phyloP scores from a whole-genome alignment of 176 grass and related monocot genomes.

The Stipa capillata region DNA sequence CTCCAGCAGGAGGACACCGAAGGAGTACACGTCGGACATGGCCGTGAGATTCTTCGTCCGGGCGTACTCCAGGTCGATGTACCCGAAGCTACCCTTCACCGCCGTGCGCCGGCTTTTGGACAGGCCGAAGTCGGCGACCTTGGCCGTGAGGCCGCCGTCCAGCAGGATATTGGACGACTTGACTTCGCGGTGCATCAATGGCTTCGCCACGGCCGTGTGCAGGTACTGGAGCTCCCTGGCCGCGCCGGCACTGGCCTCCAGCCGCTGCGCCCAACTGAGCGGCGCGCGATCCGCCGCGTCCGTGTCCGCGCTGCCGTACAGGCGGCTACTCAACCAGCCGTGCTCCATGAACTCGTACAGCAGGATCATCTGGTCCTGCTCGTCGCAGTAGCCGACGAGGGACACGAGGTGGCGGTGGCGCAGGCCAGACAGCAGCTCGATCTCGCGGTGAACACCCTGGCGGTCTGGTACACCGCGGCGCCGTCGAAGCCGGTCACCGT shows the following conservation, averaged over 20 bases:
- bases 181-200: constrained; percentile 46
- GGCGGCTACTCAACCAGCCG: constrained; percentile 29
- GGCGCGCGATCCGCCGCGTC: too few relatives aligned
- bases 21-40: constrained; percentile 39
- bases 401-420: constrained; percentile 31
- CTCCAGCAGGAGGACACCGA: constrained; percentile 39
- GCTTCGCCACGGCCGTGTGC: constrained; percentile 11
- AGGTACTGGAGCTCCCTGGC: constrained; percentile 30
- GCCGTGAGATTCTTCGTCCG: constrained; percentile 22
- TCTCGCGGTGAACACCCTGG: constrained; percentile 60
- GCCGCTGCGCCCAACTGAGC: constrained; percentile 34
- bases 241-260: constrained; percentile 34
- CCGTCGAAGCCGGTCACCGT: not conserved
- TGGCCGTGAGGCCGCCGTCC: constrained; percentile 10
- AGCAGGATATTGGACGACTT: constrained; percentile 47
- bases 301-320: not conserved
- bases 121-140: constrained; percentile 39
- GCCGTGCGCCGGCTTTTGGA: constrained; percentile 16
- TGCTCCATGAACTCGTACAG: constrained; percentile 44
- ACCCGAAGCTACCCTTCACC: constrained; percentile 24
- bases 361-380: constrained; percentile 29
- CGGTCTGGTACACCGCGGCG: constrained; percentile 46
- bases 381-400: constrained; percentile 49
- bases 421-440: constrained; percentile 28
- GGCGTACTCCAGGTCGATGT: constrained; percentile 29